Base-by-base conservation (phyloP, 2,329 filamentous ascomycete genomes). In the Lachnellula cervina region DNA sequence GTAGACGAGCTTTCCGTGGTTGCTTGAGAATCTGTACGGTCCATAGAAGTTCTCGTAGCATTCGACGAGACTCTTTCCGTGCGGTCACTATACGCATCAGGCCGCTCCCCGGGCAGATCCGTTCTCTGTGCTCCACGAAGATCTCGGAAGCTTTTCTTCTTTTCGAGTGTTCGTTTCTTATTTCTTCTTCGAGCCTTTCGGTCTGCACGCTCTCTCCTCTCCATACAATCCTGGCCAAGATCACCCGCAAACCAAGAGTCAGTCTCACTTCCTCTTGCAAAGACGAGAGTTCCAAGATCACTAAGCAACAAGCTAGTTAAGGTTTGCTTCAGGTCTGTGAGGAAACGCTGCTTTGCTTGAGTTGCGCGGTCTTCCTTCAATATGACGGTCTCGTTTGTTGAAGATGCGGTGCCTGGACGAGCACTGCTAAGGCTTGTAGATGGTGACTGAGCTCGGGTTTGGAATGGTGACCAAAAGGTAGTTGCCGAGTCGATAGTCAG, bases 401-500 rank as follows among this genome's bases (percentile, higher is more conserved):
- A 88, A 0, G 83, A 81, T 2, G 84, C 81, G 1, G 85, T 88
- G 11, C 80, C 82, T 4, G 84, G 86, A 19, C 86, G 80, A 1
- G 83, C 68, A 61, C 83, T 85, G 7, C 80, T 80, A 40, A 83
- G 71, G 62, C 82, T 86, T 2, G 82, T 82, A 0, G 80, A 82
- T 0, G 83, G 82, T 5, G 83, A 86, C 57, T 84, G 83, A 0
- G 78, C 77, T 52, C 81, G 74, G 0, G 82, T 79, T 57, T 89
- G 87, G 63, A 93, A 91, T 0, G 89, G 89, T 2, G 92, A 96
- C 90, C 91, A 97, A 69, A 93, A 95, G 0, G 90, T 94, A 16
- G 84, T 84, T 23, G 81, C 80, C 0, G 89, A 87, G 64, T 94
- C 90, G 56, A 87, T 86, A 0, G 87, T 85, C 44, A 88, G 76